phyloP scores from a whole-genome alignment of 805 yeast genomes.

The Yamadazyma akitaensis region DNA sequence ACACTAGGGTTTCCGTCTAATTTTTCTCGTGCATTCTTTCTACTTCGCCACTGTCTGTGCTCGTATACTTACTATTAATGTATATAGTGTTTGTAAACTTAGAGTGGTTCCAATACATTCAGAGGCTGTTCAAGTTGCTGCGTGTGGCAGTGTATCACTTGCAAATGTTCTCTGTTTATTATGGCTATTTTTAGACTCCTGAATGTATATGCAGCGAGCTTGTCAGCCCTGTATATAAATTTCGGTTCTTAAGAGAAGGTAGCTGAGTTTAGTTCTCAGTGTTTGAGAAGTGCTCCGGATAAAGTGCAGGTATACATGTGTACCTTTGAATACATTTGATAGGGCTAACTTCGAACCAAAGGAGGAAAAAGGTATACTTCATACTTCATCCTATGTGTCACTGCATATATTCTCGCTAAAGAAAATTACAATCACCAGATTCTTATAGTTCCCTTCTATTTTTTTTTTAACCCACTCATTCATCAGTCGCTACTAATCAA shows the following conservation, averaged over 20 bases:
- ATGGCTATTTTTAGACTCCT: background rate
- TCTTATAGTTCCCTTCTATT: background rate
- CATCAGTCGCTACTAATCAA: background rate
- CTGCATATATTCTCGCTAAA: too few relatives aligned
- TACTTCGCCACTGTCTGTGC: background rate
- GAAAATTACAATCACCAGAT: too few relatives aligned
- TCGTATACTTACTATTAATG: background rate
- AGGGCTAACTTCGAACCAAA: too few relatives aligned
- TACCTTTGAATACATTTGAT: too few relatives aligned
- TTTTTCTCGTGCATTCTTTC: too few relatives aligned
- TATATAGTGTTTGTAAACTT: background rate
- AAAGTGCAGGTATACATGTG: too few relatives aligned
- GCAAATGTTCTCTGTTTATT: background rate
- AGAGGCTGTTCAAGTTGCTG: background rate
- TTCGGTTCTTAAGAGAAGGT: too few relatives aligned
- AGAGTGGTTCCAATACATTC: background rate
- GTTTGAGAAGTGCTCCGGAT: too few relatives aligned
- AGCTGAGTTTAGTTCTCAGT: too few relatives aligned
- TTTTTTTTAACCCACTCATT: background rate
- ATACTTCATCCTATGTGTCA: too few relatives aligned
- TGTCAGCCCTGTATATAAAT: background rate
- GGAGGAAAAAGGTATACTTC: too few relatives aligned
- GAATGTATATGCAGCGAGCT: background rate
- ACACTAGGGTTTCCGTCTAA: too few relatives aligned
- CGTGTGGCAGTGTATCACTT: conserved; percentile 1